A percentile compares a stretch with the other conserved stretches of the same genome.
phyloP scores from a whole-genome alignment of 306 rosid genomes.

The Spatholobus suberectus region DNA sequence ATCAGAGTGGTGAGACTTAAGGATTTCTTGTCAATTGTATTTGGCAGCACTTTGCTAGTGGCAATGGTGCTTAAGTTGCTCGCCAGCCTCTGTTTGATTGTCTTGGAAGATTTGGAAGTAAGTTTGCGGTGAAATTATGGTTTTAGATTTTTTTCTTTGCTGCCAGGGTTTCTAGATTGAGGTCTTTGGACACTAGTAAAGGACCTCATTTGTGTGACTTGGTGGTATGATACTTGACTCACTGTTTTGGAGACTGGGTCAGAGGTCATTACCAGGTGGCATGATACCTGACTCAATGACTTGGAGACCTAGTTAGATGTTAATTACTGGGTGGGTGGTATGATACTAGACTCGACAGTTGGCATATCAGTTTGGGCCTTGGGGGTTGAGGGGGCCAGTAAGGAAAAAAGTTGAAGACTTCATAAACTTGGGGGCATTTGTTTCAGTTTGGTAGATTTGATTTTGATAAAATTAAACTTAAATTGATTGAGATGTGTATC shows the following conservation, averaged over 20 bases:
- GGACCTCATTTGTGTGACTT: too few species aligned
- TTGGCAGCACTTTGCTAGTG: too few species aligned
- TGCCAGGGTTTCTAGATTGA: neutral
- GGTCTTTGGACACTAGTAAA: neutral
- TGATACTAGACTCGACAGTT: neutral
- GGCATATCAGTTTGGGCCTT: neutral
- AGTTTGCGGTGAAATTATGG: neutral
- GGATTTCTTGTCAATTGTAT: too few species aligned
- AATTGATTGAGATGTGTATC: neutral
- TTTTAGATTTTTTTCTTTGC: neutral
- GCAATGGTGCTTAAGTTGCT: too few species aligned
- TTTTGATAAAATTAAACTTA: neutral
- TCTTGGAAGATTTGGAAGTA: too few species aligned
- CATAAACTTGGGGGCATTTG: neutral
- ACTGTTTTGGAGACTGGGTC: neutral
- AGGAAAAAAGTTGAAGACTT: neutral
- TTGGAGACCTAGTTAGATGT: neutral
- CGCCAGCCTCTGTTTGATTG: too few species aligned
- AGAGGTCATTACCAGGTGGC: neutral
- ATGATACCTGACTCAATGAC: neutral
- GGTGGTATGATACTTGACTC: neutral
- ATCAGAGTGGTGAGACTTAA: too few species aligned
- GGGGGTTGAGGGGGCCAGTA: neutral
- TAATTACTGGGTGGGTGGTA: neutral
- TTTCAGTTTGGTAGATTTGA: neutral